Evolutionary conservation across 495 filamentous ascomycete genomes (phyloP).

Genomic region (Lasiosphaeria ovina): DNA sequence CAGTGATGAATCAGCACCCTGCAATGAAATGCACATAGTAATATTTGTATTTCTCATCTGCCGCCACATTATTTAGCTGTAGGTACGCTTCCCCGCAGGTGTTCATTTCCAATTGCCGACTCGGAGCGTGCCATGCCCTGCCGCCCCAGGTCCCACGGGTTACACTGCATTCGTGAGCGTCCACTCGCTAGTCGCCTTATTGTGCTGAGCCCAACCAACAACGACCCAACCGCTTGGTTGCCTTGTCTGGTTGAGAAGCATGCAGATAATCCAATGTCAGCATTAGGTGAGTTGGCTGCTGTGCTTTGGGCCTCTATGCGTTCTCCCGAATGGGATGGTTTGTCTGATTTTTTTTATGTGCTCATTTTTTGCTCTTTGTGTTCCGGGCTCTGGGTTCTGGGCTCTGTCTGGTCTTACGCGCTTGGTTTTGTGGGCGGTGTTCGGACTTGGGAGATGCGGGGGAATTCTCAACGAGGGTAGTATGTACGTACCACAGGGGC

Average conservation of each 20-base stretch:
- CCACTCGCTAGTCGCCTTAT: background rate
- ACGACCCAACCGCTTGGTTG: background rate
- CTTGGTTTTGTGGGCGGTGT: background rate
- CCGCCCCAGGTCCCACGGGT: background rate
- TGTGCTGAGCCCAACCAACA: background rate
- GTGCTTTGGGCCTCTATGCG: background rate
- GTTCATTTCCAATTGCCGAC: background rate
- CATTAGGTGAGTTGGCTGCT: background rate
- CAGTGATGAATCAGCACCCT: background rate
- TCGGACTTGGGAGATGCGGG: background rate
- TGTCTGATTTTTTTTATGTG: background rate
- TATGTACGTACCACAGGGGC: background rate
- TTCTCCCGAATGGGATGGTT: background rate
- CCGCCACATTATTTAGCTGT: background rate
- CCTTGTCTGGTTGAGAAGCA: background rate
- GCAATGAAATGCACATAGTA: background rate
- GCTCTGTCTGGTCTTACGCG: background rate
- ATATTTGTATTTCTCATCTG: background rate
- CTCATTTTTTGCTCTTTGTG: background rate
- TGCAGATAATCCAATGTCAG: conserved; percentile 1
- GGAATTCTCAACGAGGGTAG: background rate
- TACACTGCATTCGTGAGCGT: background rate
- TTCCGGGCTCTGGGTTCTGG: background rate
- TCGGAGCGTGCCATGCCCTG: background rate
- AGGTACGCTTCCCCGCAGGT: background rate